phyloP scores from a whole-genome alignment of 108 stramenopile species.

The Poteriospumella lacustris region DNA sequence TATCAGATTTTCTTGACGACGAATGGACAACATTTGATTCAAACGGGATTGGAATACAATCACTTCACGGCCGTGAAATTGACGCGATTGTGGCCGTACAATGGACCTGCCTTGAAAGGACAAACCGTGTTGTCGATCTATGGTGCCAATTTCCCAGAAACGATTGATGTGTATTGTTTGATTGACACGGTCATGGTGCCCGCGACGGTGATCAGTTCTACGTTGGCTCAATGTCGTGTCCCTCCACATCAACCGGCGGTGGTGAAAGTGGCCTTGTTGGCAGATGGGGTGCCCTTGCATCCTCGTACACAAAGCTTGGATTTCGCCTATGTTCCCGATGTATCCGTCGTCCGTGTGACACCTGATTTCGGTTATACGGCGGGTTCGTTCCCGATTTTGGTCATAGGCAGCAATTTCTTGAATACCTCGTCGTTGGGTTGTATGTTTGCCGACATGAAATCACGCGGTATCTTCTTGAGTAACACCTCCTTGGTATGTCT shows the following conservation, averaged over 20 bases:
- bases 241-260: constrained; percentile 32
- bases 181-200: constrained; percentile 32
- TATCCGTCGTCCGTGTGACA: constrained; percentile 27
- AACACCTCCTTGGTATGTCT: constrained; percentile 37
- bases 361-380: constrained; percentile 33
- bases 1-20: constrained; percentile 37
- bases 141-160: constrained; percentile 8
- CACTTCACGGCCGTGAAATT: constrained; percentile 26
- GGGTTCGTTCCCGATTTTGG: constrained; percentile 39
- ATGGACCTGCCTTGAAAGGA: constrained; percentile 40
- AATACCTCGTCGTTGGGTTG: constrained; percentile 52
- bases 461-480: constrained; percentile 39
- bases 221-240: constrained; percentile 31
- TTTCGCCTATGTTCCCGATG: constrained; percentile 37
- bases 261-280: constrained; percentile 21
- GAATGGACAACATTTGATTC: constrained; percentile 36
- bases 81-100: constrained; percentile 29
- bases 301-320: not conserved
- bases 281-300: constrained; percentile 31
- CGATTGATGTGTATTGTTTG: constrained; percentile 35
- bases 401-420: constrained; percentile 52
- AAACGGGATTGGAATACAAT: constrained; percentile 27
- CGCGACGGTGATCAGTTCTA: constrained; percentile 31
- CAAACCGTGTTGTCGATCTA: constrained; percentile 37
- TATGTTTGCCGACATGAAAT: constrained; percentile 34